These are phyloP conservation scores for Microdochium nivale DNA, from an alignment of 2,329 filamentous ascomycete genomes.

Conservation along the genomic window DNA sequence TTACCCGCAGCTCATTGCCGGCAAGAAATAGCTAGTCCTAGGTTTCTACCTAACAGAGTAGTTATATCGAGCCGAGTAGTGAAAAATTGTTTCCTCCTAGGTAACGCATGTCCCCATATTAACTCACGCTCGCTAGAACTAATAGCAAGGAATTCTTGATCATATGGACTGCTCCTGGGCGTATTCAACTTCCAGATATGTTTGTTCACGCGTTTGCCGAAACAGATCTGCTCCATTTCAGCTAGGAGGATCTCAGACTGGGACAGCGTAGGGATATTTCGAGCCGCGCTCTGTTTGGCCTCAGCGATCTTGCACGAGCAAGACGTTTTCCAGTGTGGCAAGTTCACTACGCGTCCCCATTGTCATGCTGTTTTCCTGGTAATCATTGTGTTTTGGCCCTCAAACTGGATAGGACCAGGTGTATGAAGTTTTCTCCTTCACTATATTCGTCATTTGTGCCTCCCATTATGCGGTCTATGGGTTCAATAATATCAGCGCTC, in stretches of 20 bases:
- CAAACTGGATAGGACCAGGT: constrained; percentile 25
- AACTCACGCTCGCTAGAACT: background rate
- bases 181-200: background rate
- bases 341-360: background rate
- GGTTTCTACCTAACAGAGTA: background rate
- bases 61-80: background rate
- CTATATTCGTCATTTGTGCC: constrained; percentile 13
- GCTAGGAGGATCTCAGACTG: background rate
- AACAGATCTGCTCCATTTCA: background rate
- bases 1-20: background rate
- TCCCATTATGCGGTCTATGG: no score
- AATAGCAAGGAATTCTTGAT: background rate
- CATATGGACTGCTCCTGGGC: background rate
- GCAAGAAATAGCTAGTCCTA: background rate
- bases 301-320: background rate
- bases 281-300: background rate
- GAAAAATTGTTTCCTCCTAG: background rate
- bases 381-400: constrained; percentile 16
- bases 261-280: background rate
- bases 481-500: background rate
- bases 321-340: background rate
- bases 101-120: background rate
- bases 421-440: constrained; percentile 26
- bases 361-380: background rate
- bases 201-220: background rate